Evolutionary conservation across 2,329 filamentous ascomycete genomes (phyloP), one percentile per base, ranked within the genome.

Genomic region (Cladosporium sp.): DNA sequence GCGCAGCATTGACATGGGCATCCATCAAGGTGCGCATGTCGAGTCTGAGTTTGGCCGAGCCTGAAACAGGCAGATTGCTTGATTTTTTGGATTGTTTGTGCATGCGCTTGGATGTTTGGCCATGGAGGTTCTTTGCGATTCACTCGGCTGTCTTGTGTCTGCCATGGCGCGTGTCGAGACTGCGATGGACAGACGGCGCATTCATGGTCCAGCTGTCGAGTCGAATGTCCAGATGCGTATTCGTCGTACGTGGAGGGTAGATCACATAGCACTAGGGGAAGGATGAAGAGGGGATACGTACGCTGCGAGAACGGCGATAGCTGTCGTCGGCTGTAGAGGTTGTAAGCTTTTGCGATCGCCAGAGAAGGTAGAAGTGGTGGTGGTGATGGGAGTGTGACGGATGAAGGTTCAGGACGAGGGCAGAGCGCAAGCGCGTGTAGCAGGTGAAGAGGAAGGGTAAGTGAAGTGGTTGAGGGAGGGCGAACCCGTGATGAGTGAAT

Each of bases 261-360:
- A 30, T 50, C 39, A 50, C 39, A 17, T 30, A 15, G 32, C 44
- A 47, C 44, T 29, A 19, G 38, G 30, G 32, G 42, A 29, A 17
- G 19, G 40, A 24, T 22, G 27, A 22, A 27, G 47, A 18, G 7
- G 11, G 12, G 30, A 29, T 45, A 51, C 49, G 17, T 51, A 51
- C 49, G 49, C 49, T 51, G 17, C 49, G 49, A 27, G 49, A 51
- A 17, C 49, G 43, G 43, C 49, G 49, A 32, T 51, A 51, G 43
- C 38, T 51, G 49, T 51, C 49, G 49, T 51, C 49, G 40, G 49
- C 43, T 50, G 32, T n/a, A 43, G 30, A 44, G 19, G 48, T 29
- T 50, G 48, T 50, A 29, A 50, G 48, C 30, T 15, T n/a, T 30
- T 43, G 48, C 38, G 32, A 50, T 43, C 45, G 18, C 27, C 24